Evolutionary conservation across 768 basidiomycete species (phyloP).

Genomic region (Phylloporus sp.): DNA sequence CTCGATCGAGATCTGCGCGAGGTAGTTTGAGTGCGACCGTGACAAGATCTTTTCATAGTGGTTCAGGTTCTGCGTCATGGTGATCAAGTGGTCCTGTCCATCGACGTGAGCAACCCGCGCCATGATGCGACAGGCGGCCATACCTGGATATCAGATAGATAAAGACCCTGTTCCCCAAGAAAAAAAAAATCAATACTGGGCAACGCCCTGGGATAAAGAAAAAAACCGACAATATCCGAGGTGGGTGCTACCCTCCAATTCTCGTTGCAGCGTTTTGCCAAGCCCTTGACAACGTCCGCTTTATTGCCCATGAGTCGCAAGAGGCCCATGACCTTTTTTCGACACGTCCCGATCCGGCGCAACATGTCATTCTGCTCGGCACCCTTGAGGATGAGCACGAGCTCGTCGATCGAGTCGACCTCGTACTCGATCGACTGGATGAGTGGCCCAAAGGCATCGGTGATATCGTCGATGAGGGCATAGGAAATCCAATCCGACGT

Average conservation of each 20-base stretch:
- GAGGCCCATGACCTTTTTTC: slow-evolving; percentile 99
- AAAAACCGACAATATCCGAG: slow-evolving; percentile 77
- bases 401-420: slow-evolving; percentile 97
- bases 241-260: slow-evolving; percentile 99
- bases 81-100: slow-evolving; percentile 87
- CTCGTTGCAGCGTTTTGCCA: slow-evolving; percentile 97
- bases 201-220: not conserved
- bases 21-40: slow-evolving; percentile 97
- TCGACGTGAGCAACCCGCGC: not conserved
- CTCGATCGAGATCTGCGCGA: slow-evolving; percentile 99
- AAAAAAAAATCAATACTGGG: not conserved
- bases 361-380: slow-evolving; percentile 90
- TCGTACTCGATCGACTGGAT: slow-evolving; percentile 99
- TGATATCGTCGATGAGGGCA: slow-evolving; percentile 98
- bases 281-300: slow-evolving; percentile 97
- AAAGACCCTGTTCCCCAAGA: slow-evolving; percentile 75
- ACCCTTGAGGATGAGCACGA: slow-evolving; percentile 87
- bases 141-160: slow-evolving; percentile 92
- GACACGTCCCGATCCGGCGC: slow-evolving; percentile 91
- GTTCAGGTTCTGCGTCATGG: slow-evolving; percentile 99
- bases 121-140: not conserved
- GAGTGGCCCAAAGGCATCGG: slow-evolving; percentile 96
- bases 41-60: slow-evolving; percentile 99
- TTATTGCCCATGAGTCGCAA: slow-evolving; percentile 98
- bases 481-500: slow-evolving; percentile 99